A percentile compares a stretch with the other conserved stretches of the same genome.
phyloP scores from a whole-genome alignment of 2,329 filamentous ascomycete genomes.

The Claviceps sp. region DNA sequence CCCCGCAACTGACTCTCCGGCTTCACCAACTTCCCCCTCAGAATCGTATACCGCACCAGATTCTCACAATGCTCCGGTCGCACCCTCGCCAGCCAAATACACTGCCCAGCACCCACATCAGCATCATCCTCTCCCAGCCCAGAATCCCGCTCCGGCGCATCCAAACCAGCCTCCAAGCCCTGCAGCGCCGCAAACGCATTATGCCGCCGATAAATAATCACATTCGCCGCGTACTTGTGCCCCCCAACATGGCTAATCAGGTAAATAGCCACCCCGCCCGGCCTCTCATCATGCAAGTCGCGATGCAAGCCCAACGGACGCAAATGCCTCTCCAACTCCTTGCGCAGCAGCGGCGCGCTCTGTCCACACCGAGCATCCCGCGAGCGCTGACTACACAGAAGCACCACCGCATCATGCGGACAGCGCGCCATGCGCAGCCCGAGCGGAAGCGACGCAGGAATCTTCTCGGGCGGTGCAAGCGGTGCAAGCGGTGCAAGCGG shows the following conservation, averaged over 20 bases:
- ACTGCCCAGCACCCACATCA: constrained; percentile 59
- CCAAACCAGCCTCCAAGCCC: no score
- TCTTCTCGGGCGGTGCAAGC: constrained; percentile 20
- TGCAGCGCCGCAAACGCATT: constrained; percentile 35
- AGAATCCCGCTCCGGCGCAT: no score
- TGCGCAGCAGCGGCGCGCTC: constrained; percentile 75
- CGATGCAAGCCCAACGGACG: constrained; percentile 73
- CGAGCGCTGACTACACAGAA: constrained; percentile 90
- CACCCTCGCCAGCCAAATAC: constrained; percentile 83
- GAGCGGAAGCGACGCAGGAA: constrained; percentile 8
- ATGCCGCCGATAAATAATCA: constrained; percentile 71
- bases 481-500: constrained; percentile 36
- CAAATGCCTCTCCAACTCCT: constrained; percentile 81
- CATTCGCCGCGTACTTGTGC: constrained; percentile 91
- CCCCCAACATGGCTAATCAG: constrained; percentile 95
- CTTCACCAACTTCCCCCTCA: constrained; percentile 92
- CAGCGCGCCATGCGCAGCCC: constrained; percentile 34
- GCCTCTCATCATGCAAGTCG: constrained; percentile 75
- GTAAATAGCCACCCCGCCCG: constrained; percentile 87
- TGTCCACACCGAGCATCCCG: constrained; percentile 91
- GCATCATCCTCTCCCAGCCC: no score
- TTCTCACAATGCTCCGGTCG: constrained; percentile 86
- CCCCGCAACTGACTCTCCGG: constrained; percentile 72
- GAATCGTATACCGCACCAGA: constrained; percentile 72
- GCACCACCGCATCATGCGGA: constrained; percentile 74